Percentiles rank a stretch among this genome's conserved stretches.
These are phyloP conservation scores for Aspergillus eucalypticola DNA, from an alignment of 2,329 filamentous ascomycete genomes.

Conservation along the genomic window DNA sequence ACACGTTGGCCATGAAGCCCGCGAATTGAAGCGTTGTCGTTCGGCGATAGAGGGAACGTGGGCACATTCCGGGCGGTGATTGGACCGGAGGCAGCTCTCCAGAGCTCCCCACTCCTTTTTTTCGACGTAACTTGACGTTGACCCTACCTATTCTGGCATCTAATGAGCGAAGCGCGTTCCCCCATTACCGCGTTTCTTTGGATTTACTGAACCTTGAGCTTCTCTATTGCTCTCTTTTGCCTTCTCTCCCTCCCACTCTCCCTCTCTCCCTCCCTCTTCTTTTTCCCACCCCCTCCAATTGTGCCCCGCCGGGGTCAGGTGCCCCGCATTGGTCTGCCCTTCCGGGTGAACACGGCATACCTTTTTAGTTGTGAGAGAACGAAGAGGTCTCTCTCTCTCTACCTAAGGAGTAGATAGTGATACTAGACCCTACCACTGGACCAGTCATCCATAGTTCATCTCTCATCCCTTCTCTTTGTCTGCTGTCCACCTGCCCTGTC, in stretches of 20 bases:
- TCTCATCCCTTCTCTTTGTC: not conserved
- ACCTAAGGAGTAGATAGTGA: not conserved
- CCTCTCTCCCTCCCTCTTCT: conserved; percentile 2
- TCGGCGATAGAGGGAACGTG: conserved; percentile 18
- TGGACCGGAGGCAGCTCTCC: conserved; percentile 21
- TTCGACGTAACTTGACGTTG: conserved; percentile 4
- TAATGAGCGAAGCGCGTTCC: not conserved
- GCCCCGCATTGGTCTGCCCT: conserved; percentile 12
- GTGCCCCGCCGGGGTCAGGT: conserved; percentile 3
- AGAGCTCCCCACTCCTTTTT: conserved; percentile 21
- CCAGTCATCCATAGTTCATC: too few species aligned
- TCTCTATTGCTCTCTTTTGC: conserved; percentile 2
- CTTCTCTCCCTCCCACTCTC: not conserved
- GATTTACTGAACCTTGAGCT: not conserved
- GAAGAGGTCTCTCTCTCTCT: not conserved
- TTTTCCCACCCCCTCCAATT: conserved; percentile 1
- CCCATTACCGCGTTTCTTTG: not conserved
- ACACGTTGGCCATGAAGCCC: not conserved
- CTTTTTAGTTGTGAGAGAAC: not conserved
- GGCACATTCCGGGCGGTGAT: conserved; percentile 15
- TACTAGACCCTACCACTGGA: not conserved
- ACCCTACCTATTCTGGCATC: not conserved
- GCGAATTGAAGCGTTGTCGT: not conserved
- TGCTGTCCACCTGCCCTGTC: not conserved
- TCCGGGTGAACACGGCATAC: conserved; percentile 5